phyloP scores from a whole-genome alignment of 306 rosid genomes.

The Lathyrus tuberosus region DNA sequence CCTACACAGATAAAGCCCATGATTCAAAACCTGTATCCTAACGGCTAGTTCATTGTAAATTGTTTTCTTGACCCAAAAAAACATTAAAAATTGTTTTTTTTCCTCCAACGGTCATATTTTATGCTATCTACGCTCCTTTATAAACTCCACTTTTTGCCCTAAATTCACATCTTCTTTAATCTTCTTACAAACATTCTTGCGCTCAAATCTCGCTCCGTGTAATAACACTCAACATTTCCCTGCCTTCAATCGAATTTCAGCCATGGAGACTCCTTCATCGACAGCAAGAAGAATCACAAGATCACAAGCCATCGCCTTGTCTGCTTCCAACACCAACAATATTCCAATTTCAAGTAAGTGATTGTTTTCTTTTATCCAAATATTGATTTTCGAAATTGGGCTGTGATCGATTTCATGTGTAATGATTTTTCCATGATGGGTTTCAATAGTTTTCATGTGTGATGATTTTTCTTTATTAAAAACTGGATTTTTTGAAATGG shows the following conservation, averaged over 20 bases:
- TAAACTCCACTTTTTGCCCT: constrained; percentile 28
- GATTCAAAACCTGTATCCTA: background rate
- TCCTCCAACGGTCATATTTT: constrained; percentile 88
- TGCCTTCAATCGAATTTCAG: constrained; percentile 25
- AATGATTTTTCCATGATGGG: background rate
- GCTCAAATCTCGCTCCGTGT: background rate
- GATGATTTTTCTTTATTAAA: background rate
- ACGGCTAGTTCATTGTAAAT: constrained; percentile 67
- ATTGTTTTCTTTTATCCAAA: background rate
- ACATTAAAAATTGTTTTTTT: constrained; percentile 3
- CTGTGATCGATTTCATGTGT: background rate
- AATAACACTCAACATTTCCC: background rate
- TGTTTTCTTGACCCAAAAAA: background rate
- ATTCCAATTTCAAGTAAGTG: constrained; percentile 66
- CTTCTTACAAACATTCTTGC: background rate
- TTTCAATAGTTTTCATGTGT: background rate
- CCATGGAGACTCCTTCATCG: constrained; percentile 97
- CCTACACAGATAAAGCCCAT: background rate
- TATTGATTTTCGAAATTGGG: background rate
- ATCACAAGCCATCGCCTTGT: constrained; percentile 50
- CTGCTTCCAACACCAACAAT: constrained; percentile 40
- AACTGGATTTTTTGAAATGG: background rate
- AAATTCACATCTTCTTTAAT: background rate
- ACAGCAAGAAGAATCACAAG: constrained; percentile 70
- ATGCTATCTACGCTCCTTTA: constrained; percentile 37